Percentiles rank a stretch among this genome's conserved stretches.
phyloP scores from a whole-genome alignment of 768 basidiomycete genomes.

The Rhodotorula graminis region DNA sequence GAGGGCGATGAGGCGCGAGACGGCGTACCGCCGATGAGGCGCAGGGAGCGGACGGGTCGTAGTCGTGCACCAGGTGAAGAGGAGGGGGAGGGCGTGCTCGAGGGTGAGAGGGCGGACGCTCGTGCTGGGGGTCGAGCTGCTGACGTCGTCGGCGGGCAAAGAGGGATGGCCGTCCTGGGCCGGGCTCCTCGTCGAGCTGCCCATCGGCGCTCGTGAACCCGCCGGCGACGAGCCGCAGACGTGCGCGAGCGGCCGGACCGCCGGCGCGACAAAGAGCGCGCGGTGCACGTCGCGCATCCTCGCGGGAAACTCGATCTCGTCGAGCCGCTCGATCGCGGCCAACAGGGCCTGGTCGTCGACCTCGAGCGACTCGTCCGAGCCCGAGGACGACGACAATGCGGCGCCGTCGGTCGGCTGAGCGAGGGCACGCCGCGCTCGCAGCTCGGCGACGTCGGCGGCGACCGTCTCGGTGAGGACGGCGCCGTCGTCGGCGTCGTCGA shows the following conservation, averaged over 20 bases:
- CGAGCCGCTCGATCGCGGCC: conserved; percentile 8
- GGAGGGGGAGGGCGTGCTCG: conserved; percentile 8
- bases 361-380: neutral
- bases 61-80: conserved; percentile 32
- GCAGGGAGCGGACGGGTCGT: neutral
- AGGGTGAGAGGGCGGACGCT: neutral
- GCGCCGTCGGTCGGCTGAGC: too few relatives aligned
- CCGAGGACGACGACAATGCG: neutral
- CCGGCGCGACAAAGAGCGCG: neutral
- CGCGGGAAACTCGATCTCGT: conserved; percentile 20
- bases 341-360: neutral
- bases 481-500: neutral
- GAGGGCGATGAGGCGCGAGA: conserved; percentile 14
- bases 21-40: conserved; percentile 21
- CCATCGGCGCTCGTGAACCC: neutral
- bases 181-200: neutral
- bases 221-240: too few relatives aligned
- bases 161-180: neutral
- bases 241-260: too few relatives aligned
- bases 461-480: neutral
- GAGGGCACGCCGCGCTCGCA: neutral
- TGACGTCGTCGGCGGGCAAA: neutral
- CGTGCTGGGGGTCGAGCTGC: neutral
- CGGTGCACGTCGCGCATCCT: conserved; percentile 5
- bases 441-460: neutral